These are phyloP conservation scores for Macrophomina pseudophaseolina DNA, from an alignment of 2,329 filamentous ascomycete genomes.

Conservation along the genomic window DNA sequence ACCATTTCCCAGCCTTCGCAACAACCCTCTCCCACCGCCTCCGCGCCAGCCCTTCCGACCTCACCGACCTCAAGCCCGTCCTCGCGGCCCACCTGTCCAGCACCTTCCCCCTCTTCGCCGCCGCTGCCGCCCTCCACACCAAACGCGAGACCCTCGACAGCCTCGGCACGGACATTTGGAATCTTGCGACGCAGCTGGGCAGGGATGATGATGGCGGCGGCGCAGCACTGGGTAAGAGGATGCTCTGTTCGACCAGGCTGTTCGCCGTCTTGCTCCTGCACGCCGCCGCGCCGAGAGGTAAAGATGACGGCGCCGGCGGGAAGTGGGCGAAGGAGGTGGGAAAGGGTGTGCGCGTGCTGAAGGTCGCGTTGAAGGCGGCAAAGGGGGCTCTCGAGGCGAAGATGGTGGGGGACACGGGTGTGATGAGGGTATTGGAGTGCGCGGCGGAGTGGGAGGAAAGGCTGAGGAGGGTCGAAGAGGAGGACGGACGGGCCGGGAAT, in stretches of 20 bases:
- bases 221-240: not conserved
- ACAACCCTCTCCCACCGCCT: constrained; percentile 36
- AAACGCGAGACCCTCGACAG: constrained; percentile 59
- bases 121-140: constrained; percentile 34
- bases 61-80: constrained; percentile 28
- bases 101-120: constrained; percentile 40
- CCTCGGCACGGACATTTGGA: constrained; percentile 68
- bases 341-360: constrained; percentile 62
- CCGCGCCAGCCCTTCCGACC: constrained; percentile 16
- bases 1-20: constrained; percentile 38
- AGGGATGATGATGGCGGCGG: constrained; percentile 30
- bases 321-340: not conserved
- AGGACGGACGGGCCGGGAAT: not conserved
- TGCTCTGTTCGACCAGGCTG: constrained; percentile 34
- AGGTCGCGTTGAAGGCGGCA: constrained; percentile 69
- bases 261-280: constrained; percentile 74
- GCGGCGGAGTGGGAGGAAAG: constrained; percentile 59
- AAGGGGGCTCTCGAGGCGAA: constrained; percentile 65
- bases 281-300: constrained; percentile 1
- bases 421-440: constrained; percentile 66
- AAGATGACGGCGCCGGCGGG: not conserved
- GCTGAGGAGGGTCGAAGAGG: constrained; percentile 29
- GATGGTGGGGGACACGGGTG: constrained; percentile 63
- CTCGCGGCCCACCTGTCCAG: constrained; percentile 45
- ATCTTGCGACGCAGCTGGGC: constrained; percentile 62